Base-by-base conservation (phyloP, 257 asterid species). In the Fraxinus anomala region DNA sequence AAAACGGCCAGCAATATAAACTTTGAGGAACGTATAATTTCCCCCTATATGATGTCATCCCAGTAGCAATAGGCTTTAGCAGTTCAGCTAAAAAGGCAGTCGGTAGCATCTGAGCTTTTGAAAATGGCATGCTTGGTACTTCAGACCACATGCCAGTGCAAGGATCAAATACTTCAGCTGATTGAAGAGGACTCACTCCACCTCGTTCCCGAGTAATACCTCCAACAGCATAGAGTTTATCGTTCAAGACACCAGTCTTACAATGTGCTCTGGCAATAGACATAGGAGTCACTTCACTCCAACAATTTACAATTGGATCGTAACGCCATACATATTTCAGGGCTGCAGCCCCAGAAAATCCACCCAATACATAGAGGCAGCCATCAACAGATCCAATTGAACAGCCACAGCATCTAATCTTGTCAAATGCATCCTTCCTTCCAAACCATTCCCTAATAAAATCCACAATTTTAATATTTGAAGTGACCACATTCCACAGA, bases 11-110 rank as follows among this genome's bases (percentile, higher is more conserved):
- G 77, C 97, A 92, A 47, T 92, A 92, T 73, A 94, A 85, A 78
- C 97, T 94, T 80, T 94, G 97, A 72, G 98, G 95, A 75, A 94
- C 97, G 21, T 92, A 94, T 17, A 94, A 69, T 80, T 91, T 94
- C 71, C 99, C 97, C 73, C 87, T 83, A 39, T 92, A 94, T 2
- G 96, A 80, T 17, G 97, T 90, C 91, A 94, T 88, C 71, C 99
- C 99, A 0, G 99, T 94, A 2, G 99, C 99, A 11, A 94, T 91
- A 36, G 99, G 99, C 86, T 91, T 94, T 76, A 94, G 95, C 11
- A 91, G 82, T 77, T 94, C 99, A 19, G 98, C 94, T 2, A 94
- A 86, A 80, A 94, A 94, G 24, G 97, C 97, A 31, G 94, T 92
- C 61, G 97, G 98, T 14, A 92, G 81, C 78, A 90, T 87, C 79